Evolutionary conservation across 345 rosid species (phyloP).

Genomic region (Carallia pectinifolia): DNA sequence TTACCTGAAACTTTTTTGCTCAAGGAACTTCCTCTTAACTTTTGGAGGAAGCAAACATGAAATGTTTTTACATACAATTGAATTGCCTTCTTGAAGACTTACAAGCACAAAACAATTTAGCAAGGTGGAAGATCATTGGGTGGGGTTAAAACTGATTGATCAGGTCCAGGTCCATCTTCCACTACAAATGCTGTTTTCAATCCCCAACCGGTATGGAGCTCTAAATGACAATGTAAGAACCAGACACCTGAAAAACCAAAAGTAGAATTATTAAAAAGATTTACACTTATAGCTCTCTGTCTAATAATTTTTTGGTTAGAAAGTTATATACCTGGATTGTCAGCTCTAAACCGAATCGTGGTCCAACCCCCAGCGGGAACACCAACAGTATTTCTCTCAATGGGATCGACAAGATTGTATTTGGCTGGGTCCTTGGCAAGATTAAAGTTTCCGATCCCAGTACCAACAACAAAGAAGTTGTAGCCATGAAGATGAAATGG

Average conservation of each 20-base stretch:
- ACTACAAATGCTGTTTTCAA: slow-evolving; percentile 28
- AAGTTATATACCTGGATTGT: slow-evolving; percentile 54
- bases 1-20: too few relatives aligned
- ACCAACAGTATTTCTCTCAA: slow-evolving; percentile 66
- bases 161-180: slow-evolving; percentile 21
- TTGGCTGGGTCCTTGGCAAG: slow-evolving; percentile 55
- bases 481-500: slow-evolving; percentile 79
- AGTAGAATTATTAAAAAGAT: neutral
- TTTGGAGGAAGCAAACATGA: too few relatives aligned
- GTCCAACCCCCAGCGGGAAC: slow-evolving; percentile 78
- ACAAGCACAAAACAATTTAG: neutral
- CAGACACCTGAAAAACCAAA: slow-evolving; percentile 14
- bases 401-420: slow-evolving; percentile 64
- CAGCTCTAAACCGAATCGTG: slow-evolving; percentile 63
- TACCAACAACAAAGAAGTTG: slow-evolving; percentile 65
- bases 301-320: too few relatives aligned
- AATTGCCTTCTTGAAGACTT: too few relatives aligned
- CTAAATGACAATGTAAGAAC: slow-evolving; percentile 31
- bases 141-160: slow-evolving; percentile 22
- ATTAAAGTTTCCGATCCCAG: slow-evolving; percentile 63
- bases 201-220: slow-evolving; percentile 32
- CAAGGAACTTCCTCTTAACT: too few relatives aligned
- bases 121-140: slow-evolving; percentile 29
- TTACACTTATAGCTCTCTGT: too few relatives aligned
- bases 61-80: too few relatives aligned